These are phyloP conservation scores for Xylaria polymorpha DNA, from an alignment of 2,329 filamentous ascomycete species.

Conservation along the genomic window DNA sequence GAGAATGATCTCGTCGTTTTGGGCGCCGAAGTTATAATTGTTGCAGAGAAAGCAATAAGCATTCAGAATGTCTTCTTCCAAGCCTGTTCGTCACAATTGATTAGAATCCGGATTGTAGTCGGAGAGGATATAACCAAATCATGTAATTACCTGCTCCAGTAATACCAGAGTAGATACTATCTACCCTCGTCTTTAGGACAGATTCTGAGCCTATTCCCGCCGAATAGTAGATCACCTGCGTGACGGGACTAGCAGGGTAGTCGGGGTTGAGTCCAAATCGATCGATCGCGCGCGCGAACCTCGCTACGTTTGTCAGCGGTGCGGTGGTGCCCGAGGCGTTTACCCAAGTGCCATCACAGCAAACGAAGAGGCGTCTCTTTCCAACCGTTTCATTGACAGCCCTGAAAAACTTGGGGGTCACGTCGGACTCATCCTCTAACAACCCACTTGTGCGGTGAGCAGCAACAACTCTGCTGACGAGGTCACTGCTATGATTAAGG, in stretches of 20 bases:
- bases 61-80: constrained; percentile 32
- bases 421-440: background rate
- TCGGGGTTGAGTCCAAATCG: constrained; percentile 22
- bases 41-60: constrained; percentile 39
- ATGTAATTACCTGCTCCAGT: constrained; percentile 27
- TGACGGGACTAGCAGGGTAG: background rate
- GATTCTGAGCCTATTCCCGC: constrained; percentile 33
- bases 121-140: background rate
- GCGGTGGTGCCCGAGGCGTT: constrained; percentile 31
- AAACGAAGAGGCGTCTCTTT: constrained; percentile 36
- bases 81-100: background rate
- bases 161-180: constrained; percentile 26
- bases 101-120: background rate
- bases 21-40: constrained; percentile 34
- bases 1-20: constrained; percentile 52
- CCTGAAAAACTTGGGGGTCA: constrained; percentile 15
- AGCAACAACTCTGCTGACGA: constrained; percentile 10
- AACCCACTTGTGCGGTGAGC: background rate
- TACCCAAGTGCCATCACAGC: constrained; percentile 39
- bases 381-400: constrained; percentile 18
- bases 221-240: constrained; percentile 35
- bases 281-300: constrained; percentile 35
- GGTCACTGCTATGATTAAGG: constrained; percentile 21
- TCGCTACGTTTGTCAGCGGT: constrained; percentile 39
- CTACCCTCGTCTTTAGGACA: constrained; percentile 17